A percentile compares a stretch with the other conserved stretches of the same genome.
Evolutionary conservation across 2,329 filamentous ascomycete species (phyloP).

Genomic region (Mariannaea sp.): DNA sequence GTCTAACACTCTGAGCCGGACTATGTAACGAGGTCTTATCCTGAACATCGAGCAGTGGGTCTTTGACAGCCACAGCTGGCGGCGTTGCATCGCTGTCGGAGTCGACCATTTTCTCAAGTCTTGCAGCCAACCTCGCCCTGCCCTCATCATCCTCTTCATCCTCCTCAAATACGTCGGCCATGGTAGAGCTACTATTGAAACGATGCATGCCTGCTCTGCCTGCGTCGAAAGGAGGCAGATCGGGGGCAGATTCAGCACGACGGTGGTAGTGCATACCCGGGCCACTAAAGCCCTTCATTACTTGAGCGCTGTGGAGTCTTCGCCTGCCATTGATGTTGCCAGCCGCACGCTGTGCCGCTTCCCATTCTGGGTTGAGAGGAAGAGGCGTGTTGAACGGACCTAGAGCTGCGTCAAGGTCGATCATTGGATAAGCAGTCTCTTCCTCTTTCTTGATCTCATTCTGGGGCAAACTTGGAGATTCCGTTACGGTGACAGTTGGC

Average conservation of each 20-base stretch:
- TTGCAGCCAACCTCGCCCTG: conserved; percentile 43
- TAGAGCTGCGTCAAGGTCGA: conserved; percentile 91
- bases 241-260: conserved; percentile 79
- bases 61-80: conserved; percentile 34
- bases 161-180: conserved; percentile 88
- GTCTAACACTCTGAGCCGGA: conserved; percentile 41
- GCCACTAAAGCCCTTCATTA: conserved; percentile 69
- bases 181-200: conserved; percentile 70
- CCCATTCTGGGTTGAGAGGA: conserved; percentile 66
- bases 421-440: conserved; percentile 77
- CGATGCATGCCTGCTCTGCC: conserved; percentile 62
- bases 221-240: conserved; percentile 75
- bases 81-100: conserved; percentile 48
- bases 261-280: conserved; percentile 77
- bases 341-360: conserved; percentile 65
- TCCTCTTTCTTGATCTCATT: conserved; percentile 53
- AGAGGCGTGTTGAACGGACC: conserved; percentile 88
- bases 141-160: conserved; percentile 70
- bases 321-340: conserved; percentile 58
- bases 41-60: conserved; percentile 32
- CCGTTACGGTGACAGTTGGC: conserved; percentile 50
- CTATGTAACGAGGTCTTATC: conserved; percentile 31
- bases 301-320: conserved; percentile 76
- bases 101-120: conserved; percentile 55
- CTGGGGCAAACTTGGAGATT: conserved; percentile 41